phyloP scores from a whole-genome alignment of 225 moss, liverwort and hornwort genomes.

The Rhytidiadelphus loreus region DNA sequence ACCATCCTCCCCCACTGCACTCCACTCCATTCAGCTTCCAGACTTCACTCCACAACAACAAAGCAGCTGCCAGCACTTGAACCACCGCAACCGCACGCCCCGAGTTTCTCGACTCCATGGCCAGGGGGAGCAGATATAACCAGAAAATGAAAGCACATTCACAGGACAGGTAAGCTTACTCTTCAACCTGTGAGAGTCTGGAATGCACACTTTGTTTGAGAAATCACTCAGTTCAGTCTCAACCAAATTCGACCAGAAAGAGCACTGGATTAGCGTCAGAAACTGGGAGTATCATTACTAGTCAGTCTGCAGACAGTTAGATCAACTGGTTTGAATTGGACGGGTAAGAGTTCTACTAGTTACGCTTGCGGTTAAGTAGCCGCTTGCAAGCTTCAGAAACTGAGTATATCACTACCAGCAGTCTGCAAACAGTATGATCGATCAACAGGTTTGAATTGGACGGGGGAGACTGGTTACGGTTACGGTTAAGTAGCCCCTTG shows the following conservation, averaged over 20 bases:
- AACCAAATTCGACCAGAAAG: neutral
- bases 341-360: neutral
- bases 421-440: neutral
- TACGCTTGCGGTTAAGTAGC: neutral
- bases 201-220: neutral
- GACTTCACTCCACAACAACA: slow-evolving; percentile 3
- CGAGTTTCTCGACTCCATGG: neutral
- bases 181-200: neutral
- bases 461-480: neutral
- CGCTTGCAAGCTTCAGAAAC: neutral
- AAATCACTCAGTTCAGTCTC: neutral
- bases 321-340: neutral
- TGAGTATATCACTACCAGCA: neutral
- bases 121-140: neutral
- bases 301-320: neutral
- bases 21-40: neutral
- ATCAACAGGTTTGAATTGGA: neutral
- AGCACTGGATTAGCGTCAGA: neutral
- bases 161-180: neutral
- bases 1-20: neutral
- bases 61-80: neutral
- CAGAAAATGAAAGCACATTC: neutral
- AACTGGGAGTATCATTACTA: neutral
- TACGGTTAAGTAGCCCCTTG: neutral
- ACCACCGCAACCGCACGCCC: neutral